These are phyloP conservation scores for Diaporthe ilicicola DNA, from an alignment of 2,329 filamentous ascomycete genomes.

Conservation along the genomic window DNA sequence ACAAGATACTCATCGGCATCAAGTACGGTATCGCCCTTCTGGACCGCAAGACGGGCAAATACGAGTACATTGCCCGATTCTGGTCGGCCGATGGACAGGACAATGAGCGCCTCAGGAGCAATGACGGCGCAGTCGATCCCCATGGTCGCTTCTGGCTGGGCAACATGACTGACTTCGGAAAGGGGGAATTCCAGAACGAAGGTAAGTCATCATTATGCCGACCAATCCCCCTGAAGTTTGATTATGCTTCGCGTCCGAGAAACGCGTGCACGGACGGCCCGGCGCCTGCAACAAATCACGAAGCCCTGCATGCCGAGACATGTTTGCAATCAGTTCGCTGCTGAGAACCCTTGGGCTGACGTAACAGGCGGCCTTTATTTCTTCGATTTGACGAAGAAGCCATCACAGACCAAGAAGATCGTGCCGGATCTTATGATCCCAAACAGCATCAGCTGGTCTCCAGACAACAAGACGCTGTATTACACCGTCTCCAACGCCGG, in stretches of 20 bases:
- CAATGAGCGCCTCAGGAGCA: conserved; percentile 70
- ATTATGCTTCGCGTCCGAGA: neutral
- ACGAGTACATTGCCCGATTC: conserved; percentile 63
- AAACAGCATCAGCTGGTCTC: conserved; percentile 85
- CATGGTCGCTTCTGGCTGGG: conserved; percentile 86
- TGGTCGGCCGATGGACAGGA: conserved; percentile 43
- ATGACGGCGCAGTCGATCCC: conserved; percentile 85
- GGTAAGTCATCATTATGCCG: conserved; percentile 49
- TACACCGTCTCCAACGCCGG: conserved; percentile 80
- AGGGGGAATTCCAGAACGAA: conserved; percentile 67
- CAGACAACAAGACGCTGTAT: conserved; percentile 77
- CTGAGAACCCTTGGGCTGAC: conserved; percentile 15
- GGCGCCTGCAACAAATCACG: neutral
- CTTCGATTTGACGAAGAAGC: conserved; percentile 67
- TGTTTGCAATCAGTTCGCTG: neutral
- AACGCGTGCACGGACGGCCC: neutral
- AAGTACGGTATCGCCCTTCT: conserved; percentile 86
- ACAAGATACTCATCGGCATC: conserved; percentile 78
- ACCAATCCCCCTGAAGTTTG: neutral
- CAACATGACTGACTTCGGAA: conserved; percentile 79
- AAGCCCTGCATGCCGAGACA: neutral
- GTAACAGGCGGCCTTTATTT: conserved; percentile 75
- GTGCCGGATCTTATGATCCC: conserved; percentile 73
- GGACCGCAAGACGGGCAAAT: conserved; percentile 66
- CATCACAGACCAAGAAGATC: conserved; percentile 65